These are phyloP conservation scores for Monosporascus sp. DNA, from an alignment of 2,329 filamentous ascomycete genomes.

Conservation along the genomic window DNA sequence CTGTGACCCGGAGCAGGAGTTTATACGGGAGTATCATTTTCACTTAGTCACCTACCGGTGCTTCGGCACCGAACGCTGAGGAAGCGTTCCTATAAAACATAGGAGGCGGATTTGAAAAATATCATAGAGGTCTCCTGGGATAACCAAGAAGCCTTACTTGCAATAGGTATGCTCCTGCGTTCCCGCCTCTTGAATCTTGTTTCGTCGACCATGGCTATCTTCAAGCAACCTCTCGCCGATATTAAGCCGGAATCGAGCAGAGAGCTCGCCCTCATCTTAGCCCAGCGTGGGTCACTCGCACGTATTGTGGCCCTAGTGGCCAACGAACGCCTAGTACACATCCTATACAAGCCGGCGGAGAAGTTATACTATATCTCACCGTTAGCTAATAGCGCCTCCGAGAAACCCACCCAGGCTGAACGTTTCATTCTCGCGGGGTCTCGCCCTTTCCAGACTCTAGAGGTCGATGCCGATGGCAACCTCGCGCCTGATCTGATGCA, in stretches of 20 bases:
- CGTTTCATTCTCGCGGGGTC: neutral
- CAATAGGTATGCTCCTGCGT: neutral
- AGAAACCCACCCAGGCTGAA: neutral
- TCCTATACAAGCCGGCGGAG: neutral
- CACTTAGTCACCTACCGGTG: neutral
- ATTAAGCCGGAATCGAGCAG: neutral
- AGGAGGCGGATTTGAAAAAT: neutral
- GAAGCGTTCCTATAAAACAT: neutral
- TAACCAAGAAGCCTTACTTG: neutral
- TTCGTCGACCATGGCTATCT: neutral
- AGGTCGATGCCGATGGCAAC: neutral
- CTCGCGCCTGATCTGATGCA: neutral
- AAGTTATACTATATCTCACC: neutral
- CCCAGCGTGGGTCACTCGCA: neutral
- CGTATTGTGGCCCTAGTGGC: neutral
- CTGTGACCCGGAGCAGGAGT: neutral
- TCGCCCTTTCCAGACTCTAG: neutral
- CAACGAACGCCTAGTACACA: neutral
- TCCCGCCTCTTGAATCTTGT: neutral
- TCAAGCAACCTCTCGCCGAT: neutral
- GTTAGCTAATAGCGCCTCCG: neutral
- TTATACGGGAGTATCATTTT: neutral
- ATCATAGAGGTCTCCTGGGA: neutral
- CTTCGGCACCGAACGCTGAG: too few species aligned
- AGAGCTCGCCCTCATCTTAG: neutral